Conservation (phyloP, 2,329 filamentous ascomycete species). For the Emmonsiellopsis sp. region DNA sequence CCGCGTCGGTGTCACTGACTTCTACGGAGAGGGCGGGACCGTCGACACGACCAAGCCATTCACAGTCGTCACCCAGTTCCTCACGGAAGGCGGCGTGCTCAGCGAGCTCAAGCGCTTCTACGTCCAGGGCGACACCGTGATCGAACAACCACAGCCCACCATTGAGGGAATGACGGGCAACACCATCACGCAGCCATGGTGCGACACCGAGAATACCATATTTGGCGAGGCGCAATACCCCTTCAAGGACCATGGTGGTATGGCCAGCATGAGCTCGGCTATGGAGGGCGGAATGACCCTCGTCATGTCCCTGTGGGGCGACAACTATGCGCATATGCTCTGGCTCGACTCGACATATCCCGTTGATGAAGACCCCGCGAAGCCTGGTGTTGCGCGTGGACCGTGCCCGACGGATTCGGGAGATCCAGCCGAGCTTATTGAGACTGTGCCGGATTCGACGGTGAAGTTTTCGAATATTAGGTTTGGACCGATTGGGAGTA, state of each 20-base stretch:
- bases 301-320: slow-evolving; percentile 48
- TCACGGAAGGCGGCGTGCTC: slow-evolving; percentile 37
- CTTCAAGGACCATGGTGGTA: slow-evolving; percentile 45
- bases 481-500: slow-evolving; percentile 43
- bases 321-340: slow-evolving; percentile 56
- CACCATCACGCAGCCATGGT: slow-evolving; percentile 46
- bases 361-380: slow-evolving; percentile 27
- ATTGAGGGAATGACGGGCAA: slow-evolving; percentile 39
- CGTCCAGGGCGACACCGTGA: slow-evolving; percentile 48
- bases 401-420: slow-evolving; percentile 42
- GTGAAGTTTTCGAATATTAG: slow-evolving; percentile 48
- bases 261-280: slow-evolving; percentile 43
- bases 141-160: slow-evolving; percentile 41
- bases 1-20: slow-evolving; percentile 51
- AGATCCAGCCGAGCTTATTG: slow-evolving; percentile 40
- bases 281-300: slow-evolving; percentile 49
- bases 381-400: slow-evolving; percentile 41
- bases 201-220: slow-evolving; percentile 41
- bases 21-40: slow-evolving; percentile 49
- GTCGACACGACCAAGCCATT: slow-evolving; percentile 49
- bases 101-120: slow-evolving; percentile 50
- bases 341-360: slow-evolving; percentile 60
- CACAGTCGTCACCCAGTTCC: slow-evolving; percentile 56
- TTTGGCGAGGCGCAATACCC: slow-evolving; percentile 28
- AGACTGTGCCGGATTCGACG: slow-evolving; percentile 33